phyloP scores from a whole-genome alignment of 2,329 filamentous ascomycete species.

The Pseudopithomyces chartarum region DNA sequence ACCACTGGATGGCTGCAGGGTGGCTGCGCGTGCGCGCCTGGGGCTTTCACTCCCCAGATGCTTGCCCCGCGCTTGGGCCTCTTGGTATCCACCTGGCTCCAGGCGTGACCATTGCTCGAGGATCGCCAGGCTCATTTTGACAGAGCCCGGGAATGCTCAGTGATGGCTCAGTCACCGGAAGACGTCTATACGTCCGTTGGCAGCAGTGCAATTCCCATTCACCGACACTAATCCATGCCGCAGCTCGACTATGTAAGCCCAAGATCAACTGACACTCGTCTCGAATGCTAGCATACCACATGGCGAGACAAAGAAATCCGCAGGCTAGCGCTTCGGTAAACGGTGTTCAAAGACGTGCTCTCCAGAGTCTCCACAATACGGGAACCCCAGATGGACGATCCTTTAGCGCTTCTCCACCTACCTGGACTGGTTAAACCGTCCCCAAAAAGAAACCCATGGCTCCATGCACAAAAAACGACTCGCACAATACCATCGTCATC shows the following conservation, averaged over 20 bases:
- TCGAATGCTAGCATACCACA: neutral
- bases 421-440: neutral
- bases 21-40: constrained; percentile 1
- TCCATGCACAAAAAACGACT: neutral
- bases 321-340: neutral
- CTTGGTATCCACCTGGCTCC: neutral
- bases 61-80: constrained; percentile 2
- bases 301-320: neutral
- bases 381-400: constrained; percentile 8
- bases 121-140: constrained; percentile 6
- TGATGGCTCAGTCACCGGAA: neutral
- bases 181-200: neutral
- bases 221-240: neutral
- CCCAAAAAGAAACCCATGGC: neutral
- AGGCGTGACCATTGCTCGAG: neutral
- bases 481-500: neutral
- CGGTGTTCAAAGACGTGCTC: neutral
- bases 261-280: neutral
- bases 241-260: neutral
- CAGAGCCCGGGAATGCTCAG: neutral
- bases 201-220: neutral
- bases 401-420: constrained; percentile 3
- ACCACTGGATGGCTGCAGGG: neutral
- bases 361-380: constrained; percentile 4
- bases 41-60: neutral